Evolutionary conservation across 768 basidiomycete genomes (phyloP).

Genomic region (Rhodosporidiobolus sp.): DNA sequence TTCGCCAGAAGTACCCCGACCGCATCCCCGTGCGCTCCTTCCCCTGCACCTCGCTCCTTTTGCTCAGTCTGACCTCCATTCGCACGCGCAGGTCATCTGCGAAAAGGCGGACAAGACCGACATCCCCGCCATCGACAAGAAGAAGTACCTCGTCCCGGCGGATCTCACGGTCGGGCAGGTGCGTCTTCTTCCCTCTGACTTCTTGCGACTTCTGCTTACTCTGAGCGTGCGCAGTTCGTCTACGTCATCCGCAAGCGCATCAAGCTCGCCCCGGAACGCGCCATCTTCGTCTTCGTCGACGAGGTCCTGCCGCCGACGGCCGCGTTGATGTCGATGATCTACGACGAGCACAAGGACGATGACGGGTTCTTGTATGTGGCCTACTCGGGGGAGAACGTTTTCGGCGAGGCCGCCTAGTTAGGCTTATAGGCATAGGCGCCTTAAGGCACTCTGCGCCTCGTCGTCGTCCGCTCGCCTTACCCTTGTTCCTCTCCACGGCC

Average conservation of each 20-base stretch:
- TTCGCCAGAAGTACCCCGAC: slow-evolving; percentile 97
- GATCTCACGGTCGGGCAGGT: slow-evolving; percentile 50
- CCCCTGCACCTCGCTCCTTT: not conserved
- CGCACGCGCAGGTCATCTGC: slow-evolving; percentile 79
- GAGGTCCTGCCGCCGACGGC: slow-evolving; percentile 98
- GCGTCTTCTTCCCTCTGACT: not conserved
- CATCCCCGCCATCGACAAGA: slow-evolving; percentile 99
- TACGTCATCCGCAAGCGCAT: slow-evolving; percentile 99
- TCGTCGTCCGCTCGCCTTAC: too few species aligned
- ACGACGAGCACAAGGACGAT: slow-evolving; percentile 99
- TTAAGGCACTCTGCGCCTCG: too few species aligned
- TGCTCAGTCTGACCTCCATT: not conserved
- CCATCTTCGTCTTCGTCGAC: slow-evolving; percentile 99
- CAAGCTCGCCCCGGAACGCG: slow-evolving; percentile 99
- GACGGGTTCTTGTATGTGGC: slow-evolving; percentile 94
- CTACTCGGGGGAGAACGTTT: slow-evolving; percentile 97
- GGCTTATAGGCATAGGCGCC: too few species aligned
- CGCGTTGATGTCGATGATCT: slow-evolving; percentile 96
- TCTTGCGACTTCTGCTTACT: not conserved
- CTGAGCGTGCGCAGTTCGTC: slow-evolving; percentile 72
- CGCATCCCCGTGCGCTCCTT: slow-evolving; percentile 79
- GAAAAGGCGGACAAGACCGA: slow-evolving; percentile 98
- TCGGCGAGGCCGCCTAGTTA: slow-evolving; percentile 55
- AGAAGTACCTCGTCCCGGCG: slow-evolving; percentile 99
- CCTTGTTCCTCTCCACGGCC: not conserved